Base-by-base conservation (phyloP, 106 monocot genomes). In the Dendrobium catenatum region DNA sequence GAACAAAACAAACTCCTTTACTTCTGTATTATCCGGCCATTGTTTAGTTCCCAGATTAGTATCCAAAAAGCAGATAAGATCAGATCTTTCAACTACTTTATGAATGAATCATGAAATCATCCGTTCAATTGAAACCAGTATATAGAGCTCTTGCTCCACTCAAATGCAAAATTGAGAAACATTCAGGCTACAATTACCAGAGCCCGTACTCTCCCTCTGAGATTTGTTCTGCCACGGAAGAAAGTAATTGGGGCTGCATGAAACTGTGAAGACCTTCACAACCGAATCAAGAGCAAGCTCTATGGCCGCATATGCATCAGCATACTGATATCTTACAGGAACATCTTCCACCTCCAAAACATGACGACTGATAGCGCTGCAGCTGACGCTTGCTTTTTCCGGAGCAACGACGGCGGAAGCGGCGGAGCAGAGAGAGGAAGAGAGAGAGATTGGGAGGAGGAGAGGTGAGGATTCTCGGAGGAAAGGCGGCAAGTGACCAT, bases 191-290 rank as follows among this genome's bases (percentile, higher is more conserved):
- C 24, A 22, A 55, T 78, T 79, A 95, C 98, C 98, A 3, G 99
- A 99, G 20, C 99, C 99, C 84, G 89, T 95, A 68, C 88, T 91
- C 86, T 95, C 99, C 84, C 93, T 83, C 90, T 99, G 95, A 5
- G 99, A 88, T 75, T 99, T 99, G 81, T 95, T 99, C 90, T 95
- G 99, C 99, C 99, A 99, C 5, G 99, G 99, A 0, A 95, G 87
- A 82, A 95, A 99, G 85, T 99, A 99, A 54, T 91, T 99, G 48
- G 99, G 99, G 81, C 91, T 91, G 64, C 95, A 95, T 0, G 99
- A 89, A 55, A 99, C 95, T 1, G 99, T 93, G 81, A 99, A 99
- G 27, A 99, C 83, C 95, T 99, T 99, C 79, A 99, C 95, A 17
- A 99, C 95, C 24, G 99, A 99, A 66, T 99, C 89, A 29, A 99